Base-by-base conservation (phyloP, 257 asterid species). In the Jacaranda copaia region DNA sequence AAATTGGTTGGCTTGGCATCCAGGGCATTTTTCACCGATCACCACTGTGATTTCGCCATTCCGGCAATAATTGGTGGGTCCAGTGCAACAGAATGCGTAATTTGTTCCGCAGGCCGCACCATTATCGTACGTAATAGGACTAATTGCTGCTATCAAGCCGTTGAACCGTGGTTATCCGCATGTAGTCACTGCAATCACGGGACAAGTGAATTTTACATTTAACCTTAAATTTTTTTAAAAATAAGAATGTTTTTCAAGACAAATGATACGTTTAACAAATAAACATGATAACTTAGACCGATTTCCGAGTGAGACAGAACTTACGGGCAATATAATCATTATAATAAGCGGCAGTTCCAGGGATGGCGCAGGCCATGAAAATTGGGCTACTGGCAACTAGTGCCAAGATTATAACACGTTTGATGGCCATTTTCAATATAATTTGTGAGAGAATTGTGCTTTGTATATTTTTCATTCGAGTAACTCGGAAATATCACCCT, bases 261-360 rank as follows among this genome's bases (percentile, higher is more conserved):
- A n/a, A n/a, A n/a, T n/a, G n/a, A n/a, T n/a, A n/a, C n/a, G n/a
- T n/a, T n/a, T n/a, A n/a, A n/a, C n/a, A n/a, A n/a, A n/a, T n/a
- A n/a, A n/a, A n/a, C n/a, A n/a, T n/a, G n/a, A n/a, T n/a, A n/a
- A n/a, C n/a, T n/a, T n/a, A n/a, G n/a, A n/a, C n/a, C n/a, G n/a
- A n/a, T n/a, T 46, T 46, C 8, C 25, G 62, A 45, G 0, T 0
- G 8, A 40, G 45, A 14, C 38, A 14, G 35, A 38, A 67, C 85
- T 81, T 81, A 81, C 82, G 82, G n/a, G n/a, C n/a, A 71, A 72
- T 40, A 52, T 77, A 72, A 8, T 49, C 51, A 18, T 79, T 72
- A 59, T 73, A 81, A 77, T 40, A 81, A n/a, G 85, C 67, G 32
- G 85, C 82, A 67, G 80, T 51, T 35, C 82, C 85, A 25, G 82